Conservation (phyloP, 139 green algal species). For the Monoraphidium neglectum region DNA sequence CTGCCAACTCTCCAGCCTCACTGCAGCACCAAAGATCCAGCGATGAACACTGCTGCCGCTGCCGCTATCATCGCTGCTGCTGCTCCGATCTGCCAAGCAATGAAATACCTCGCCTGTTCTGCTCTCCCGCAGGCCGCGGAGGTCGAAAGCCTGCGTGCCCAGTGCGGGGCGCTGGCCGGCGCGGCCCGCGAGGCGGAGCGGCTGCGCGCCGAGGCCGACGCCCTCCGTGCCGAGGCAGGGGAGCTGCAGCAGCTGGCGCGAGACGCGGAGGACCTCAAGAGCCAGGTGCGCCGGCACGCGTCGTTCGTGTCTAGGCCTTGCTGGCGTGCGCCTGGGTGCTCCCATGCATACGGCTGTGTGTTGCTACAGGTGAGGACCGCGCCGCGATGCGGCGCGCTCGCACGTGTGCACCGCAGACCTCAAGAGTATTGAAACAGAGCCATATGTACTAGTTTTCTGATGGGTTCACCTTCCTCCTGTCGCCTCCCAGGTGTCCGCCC, state of each 20-base stretch:
- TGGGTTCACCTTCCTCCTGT: not conserved
- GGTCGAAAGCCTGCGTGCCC: not conserved
- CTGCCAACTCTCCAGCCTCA: too few relatives aligned
- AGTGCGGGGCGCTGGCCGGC: not conserved
- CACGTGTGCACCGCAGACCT: not conserved
- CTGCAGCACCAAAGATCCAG: too few relatives aligned
- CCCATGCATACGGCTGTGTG: too few relatives aligned
- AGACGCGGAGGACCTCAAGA: conserved; percentile 2
- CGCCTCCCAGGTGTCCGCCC: not conserved
- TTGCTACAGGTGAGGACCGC: too few relatives aligned
- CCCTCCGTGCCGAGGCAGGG: conserved; percentile 3
- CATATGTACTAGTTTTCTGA: not conserved
- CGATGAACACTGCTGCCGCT: too few relatives aligned
- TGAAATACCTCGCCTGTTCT: too few relatives aligned
- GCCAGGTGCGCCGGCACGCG: conserved; percentile 18
- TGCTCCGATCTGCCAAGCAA: too few relatives aligned
- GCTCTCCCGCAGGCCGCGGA: not conserved
- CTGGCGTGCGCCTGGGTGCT: too few relatives aligned
- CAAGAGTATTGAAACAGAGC: not conserved
- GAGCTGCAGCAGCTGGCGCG: conserved; percentile 6
- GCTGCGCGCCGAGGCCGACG: conserved; percentile 11
- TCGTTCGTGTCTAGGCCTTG: not conserved
- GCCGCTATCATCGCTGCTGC: too few relatives aligned
- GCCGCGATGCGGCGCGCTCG: not conserved
- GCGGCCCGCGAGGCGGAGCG: conserved; percentile 10